A percentile compares a stretch with the other conserved stretches of the same genome.
Evolutionary conservation across 495 filamentous ascomycete genomes (phyloP).

Genomic region (Xylaria castorea): DNA sequence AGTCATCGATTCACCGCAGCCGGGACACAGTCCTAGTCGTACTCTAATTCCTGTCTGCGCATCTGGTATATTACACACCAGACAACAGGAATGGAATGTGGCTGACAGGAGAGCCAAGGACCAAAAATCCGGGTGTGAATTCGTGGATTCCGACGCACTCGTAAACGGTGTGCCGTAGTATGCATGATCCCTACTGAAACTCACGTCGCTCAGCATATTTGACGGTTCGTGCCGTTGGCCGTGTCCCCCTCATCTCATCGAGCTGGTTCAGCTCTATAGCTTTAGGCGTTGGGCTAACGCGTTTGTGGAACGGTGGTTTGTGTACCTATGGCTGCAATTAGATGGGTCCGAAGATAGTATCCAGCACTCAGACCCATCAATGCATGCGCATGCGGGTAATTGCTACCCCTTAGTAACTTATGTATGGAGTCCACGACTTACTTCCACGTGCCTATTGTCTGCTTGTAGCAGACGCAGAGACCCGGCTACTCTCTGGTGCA

Average conservation of each 20-base stretch:
- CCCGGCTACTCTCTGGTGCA: not conserved
- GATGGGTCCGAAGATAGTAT: slow-evolving; percentile 4
- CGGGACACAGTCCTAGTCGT: not conserved
- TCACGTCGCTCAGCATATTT: not conserved
- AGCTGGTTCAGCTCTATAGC: not conserved
- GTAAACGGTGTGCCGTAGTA: not conserved
- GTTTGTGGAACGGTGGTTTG: not conserved
- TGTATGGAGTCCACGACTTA: slow-evolving; percentile 6
- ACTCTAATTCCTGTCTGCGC: not conserved
- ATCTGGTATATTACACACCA: not conserved
- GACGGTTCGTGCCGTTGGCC: slow-evolving; percentile 1
- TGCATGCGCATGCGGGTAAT: not conserved
- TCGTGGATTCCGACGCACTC: not conserved
- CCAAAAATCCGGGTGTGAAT: not conserved
- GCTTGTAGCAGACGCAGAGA: not conserved
- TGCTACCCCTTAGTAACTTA: not conserved
- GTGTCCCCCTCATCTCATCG: not conserved
- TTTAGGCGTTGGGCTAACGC: not conserved
- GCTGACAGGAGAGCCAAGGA: not conserved
- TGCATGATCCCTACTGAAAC: not conserved
- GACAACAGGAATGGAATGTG: slow-evolving; percentile 8
- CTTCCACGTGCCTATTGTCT: not conserved
- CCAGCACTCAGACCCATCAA: not conserved
- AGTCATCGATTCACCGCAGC: not conserved
- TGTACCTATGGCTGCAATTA: not conserved